A percentile compares a stretch with the other conserved stretches of the same genome.
Conservation (phyloP, 2,329 filamentous ascomycete genomes). For the Paecilomyces variotii region DNA sequence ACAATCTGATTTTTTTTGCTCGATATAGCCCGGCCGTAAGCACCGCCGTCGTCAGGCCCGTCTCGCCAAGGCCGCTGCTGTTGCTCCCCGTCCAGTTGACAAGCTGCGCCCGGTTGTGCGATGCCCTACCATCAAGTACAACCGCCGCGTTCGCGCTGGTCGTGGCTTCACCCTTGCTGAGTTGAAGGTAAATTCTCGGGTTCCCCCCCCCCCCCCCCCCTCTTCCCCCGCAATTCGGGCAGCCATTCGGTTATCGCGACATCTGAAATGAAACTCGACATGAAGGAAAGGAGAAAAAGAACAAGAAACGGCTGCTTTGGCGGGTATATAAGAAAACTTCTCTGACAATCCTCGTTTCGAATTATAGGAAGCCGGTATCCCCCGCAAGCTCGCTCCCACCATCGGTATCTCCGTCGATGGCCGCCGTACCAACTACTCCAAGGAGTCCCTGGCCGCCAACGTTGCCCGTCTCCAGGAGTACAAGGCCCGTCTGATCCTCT, state of each 20-base stretch:
- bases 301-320: background rate
- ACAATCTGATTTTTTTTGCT: constrained; percentile 18
- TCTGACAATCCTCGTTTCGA: constrained; percentile 8
- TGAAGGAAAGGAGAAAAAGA: background rate
- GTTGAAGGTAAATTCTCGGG: constrained; percentile 71
- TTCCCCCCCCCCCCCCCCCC: background rate
- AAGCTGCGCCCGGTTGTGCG: constrained; percentile 92
- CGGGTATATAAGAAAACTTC: background rate
- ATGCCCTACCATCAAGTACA: constrained; percentile 98
- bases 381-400: constrained; percentile 87
- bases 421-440: constrained; percentile 93
- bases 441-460: constrained; percentile 90
- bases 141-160: constrained; percentile 92
- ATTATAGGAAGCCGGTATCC: constrained; percentile 79
- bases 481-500: constrained; percentile 91
- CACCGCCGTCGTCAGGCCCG: constrained; percentile 83
- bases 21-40: constrained; percentile 84
- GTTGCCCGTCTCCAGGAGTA: constrained; percentile 97
- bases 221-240: background rate
- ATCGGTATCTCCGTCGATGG: constrained; percentile 95
- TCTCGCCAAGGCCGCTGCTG: constrained; percentile 85
- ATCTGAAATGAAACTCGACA: background rate
- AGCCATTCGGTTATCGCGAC: background rate
- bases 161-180: constrained; percentile 96
- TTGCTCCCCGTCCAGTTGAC: constrained; percentile 95